Conservation (phyloP, 2,329 filamentous ascomycete genomes). For the Fonsecaea pugnacius region DNA sequence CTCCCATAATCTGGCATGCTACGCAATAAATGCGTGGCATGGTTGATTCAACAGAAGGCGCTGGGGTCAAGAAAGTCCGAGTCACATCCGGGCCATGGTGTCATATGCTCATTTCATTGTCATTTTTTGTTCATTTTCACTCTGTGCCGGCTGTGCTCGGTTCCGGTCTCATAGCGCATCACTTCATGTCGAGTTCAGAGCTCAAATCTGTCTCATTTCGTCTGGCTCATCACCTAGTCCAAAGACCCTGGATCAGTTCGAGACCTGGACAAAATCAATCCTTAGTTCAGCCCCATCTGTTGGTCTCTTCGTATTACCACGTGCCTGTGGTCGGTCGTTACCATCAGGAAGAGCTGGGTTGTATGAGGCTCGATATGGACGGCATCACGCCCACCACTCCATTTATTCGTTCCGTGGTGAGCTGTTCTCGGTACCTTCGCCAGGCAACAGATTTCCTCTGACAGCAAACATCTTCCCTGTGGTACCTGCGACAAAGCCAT, state of each 20-base stretch:
- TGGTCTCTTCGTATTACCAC: neutral
- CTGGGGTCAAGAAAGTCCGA: neutral
- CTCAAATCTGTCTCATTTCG: neutral
- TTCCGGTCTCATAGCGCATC: neutral
- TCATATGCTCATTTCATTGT: neutral
- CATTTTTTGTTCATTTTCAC: neutral
- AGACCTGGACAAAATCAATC: neutral
- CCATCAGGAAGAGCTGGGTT: neutral
- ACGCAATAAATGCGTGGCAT: neutral
- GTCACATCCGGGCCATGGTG: neutral
- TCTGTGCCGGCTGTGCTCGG: neutral
- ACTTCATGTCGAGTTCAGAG: neutral
- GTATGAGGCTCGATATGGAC: neutral
- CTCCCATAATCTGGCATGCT: neutral
- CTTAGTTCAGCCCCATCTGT: neutral
- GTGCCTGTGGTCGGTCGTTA: neutral
- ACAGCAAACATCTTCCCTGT: constrained; percentile 98
- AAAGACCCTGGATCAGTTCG: neutral
- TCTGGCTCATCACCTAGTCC: neutral
- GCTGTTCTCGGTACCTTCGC: constrained; percentile 41
- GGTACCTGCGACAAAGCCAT: constrained; percentile 89
- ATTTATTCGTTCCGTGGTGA: constrained; percentile 11
- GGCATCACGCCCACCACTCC: neutral
- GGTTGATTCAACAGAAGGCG: neutral
- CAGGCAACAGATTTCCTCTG: constrained; percentile 68